Base-by-base conservation (phyloP, 2,329 filamentous ascomycete genomes). In the Fusarium sp. region DNA sequence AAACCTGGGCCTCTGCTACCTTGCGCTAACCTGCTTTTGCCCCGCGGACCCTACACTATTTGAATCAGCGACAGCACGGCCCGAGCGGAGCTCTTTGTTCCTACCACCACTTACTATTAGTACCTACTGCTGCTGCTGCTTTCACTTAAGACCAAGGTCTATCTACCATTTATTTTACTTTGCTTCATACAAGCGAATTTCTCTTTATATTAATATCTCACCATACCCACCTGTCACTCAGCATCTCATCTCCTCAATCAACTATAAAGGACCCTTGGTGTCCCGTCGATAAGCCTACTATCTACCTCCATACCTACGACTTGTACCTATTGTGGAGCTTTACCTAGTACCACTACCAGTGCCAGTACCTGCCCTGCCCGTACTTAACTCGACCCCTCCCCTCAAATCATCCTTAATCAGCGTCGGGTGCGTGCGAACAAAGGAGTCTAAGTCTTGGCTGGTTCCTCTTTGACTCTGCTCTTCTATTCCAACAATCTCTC, bases 1-100 rank as follows among this genome's bases (percentile, higher is more conserved):
- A 74, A 74, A 74, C 72, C 63, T 73, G 64, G 70, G 49, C 67
- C 71, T 73, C 69, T 67, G 44, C 63, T 57, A 71, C 67, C 42
- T 65, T 58, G 56, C 71, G 53, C 71, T 69, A 70, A 57, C 67
- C 64, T 51, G 37, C 56, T 49, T 74, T 63, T 72, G 72, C 69
- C 70, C 72, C 64, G 70, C 71, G 72, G 42, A 38, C 37, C 46
- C 47, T 62, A 52, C 30, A 38, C 69, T 72, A 73, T 73, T 74
- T 70, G 69, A 69, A 69, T 55, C 52, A 63, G 56, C 69, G 60
- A 42, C 59, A 63, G 33, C 59, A 63, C 65, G 70, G 72, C 71
- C 72, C 72, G 57, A 73, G 69, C 67, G 69, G 63, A 72, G 66
- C 70, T 73, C 37, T 65, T 67, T 71, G 52, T 65, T 62, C 63